Base-by-base conservation (phyloP, 306 rosid genomes). In the Glycine latifolia region DNA sequence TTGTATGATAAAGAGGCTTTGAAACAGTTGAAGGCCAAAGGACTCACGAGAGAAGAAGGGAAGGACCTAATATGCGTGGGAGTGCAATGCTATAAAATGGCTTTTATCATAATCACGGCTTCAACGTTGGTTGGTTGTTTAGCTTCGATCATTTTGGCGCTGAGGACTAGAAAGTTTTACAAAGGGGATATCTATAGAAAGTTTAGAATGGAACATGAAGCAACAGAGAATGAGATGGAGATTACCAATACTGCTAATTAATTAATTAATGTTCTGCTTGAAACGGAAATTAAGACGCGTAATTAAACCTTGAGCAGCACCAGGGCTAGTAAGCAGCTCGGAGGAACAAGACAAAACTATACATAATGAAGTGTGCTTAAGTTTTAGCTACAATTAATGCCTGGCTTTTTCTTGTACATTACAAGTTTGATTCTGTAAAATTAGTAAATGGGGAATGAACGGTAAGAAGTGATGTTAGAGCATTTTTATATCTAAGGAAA, bases 111-210 rank as follows among this genome's bases (percentile, higher is more conserved):
- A 61, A 89, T 90, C 56, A 79, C 94, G 0, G 89, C 75, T 0
- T 88, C 81, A 8, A 85, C 92, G 0, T 48, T 92, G 43, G 7
- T 89, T 26, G 94, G 91, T 3, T 69, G 77, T 35, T 54, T 90
- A 47, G 85, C 88, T 80, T 90, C 94, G 0, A 11, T 82, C 12
- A 69, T 90, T 50, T 83, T 92, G 86, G 92, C 85, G 31, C 46
- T 92, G 10, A 83, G 94, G 72, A 92, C 97, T 6, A 85, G 85
- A 14, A 86, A 86, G 10, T 92, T 92, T 73, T 92, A 90, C 44
- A 77, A 72, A 54, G 73, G 94, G 0, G 94, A 89, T 15, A 72
- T 92, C 43, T 90, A 87, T 73, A 66, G 60, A 67, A 92, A 85
- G 79, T 92, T 86, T 44, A 89, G 89, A 73, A 76, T 20, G 35